Base-by-base conservation (phyloP, 306 rosid species). In the Pyrus pyrifolia region DNA sequence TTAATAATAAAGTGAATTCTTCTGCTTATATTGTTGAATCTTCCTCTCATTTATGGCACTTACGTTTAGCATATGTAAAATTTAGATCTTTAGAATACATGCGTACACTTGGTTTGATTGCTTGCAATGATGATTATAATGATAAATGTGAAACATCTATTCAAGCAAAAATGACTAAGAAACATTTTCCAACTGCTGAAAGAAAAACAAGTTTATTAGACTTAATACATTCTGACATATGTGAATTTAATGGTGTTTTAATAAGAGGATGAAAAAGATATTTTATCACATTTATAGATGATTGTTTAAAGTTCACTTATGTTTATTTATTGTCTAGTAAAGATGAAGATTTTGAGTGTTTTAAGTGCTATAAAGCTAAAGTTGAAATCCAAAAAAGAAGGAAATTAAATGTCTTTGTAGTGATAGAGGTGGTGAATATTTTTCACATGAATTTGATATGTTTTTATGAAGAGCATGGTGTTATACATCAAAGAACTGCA, bases 101-200 rank as follows among this genome's bases (percentile, higher is more conserved):
- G 76, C 8, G 1, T 5, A 73, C 63, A 42, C 44, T 46, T 64
- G 23, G 2, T 63, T 51, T 46, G 3, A 57, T 60, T 51, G 1
- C 15, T 21, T 52, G 5, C 19, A 73, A 61, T 22, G 25, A 21
- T 35, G 18, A n/a, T 58, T 9, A 58, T 10, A 22, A 33, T 73
- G 49, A 44, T 44, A 44, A 44, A 44, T 44, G 49, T 44, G 49
- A 44, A 44, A 44, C 14, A 44, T 44, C 15, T 14, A 45, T 72
- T 12, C 60, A 67, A 53, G 58, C 68, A 6, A 52, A 72, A 55
- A 49, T 52, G 25, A 79, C 60, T 17, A 71, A 64, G 73, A 79
- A 72, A 79, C 25, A 31, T 11, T 64, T 72, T 55, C 31, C 44
- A n/a, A n/a, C n/a, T n/a, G n/a, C n/a, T n/a, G n/a, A n/a, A n/a